A percentile compares a stretch with the other conserved stretches of the same genome.
Evolutionary conservation across 371 early-diverging fungal species (phyloP).

Genomic region (Thermomucor indicae-seudaticae): DNA sequence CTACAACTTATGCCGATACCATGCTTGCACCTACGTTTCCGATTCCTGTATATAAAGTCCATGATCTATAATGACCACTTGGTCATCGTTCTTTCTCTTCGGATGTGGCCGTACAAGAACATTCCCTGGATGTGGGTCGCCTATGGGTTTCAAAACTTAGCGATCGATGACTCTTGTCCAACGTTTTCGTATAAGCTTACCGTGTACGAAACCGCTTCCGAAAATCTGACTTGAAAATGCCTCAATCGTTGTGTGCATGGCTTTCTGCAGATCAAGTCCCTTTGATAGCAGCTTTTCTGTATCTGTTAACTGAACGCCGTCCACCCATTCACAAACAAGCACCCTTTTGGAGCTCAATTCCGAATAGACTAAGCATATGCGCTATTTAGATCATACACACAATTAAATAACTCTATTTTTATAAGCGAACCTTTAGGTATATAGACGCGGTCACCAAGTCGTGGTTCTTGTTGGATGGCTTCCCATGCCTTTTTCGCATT

Average conservation of each 20-base stretch:
- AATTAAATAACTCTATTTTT: not conserved
- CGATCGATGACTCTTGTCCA: not conserved
- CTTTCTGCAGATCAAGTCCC: slow-evolving; percentile 38
- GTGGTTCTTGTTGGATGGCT: slow-evolving; percentile 53
- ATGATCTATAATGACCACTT: slow-evolving; percentile 83
- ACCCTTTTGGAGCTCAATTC: slow-evolving; percentile 70
- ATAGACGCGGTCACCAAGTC: slow-evolving; percentile 53
- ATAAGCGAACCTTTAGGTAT: slow-evolving; percentile 56
- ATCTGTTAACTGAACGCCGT: slow-evolving; percentile 66
- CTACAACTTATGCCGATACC: slow-evolving; percentile 27
- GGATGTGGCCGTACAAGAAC: slow-evolving; percentile 78
- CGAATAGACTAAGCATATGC: slow-evolving; percentile 51
- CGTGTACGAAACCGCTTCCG: slow-evolving; percentile 83
- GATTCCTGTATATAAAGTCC: slow-evolving; percentile 84
- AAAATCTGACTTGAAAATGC: slow-evolving; percentile 91
- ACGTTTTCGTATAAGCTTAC: slow-evolving; percentile 21
- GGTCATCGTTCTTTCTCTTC: slow-evolving; percentile 32
- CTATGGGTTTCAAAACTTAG: slow-evolving; percentile 12
- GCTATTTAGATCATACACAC: not conserved
- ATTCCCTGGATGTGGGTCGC: slow-evolving; percentile 88
- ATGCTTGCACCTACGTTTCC: slow-evolving; percentile 30
- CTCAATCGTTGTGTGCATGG: slow-evolving; percentile 77
- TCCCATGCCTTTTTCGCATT: slow-evolving; percentile 68
- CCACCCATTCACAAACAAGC: slow-evolving; percentile 87
- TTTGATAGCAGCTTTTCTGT: slow-evolving; percentile 32